Percentiles rank a stretch among this genome's conserved stretches.
Conservation (phyloP, 2,329 filamentous ascomycete species). For the Beauveria asiatica region DNA sequence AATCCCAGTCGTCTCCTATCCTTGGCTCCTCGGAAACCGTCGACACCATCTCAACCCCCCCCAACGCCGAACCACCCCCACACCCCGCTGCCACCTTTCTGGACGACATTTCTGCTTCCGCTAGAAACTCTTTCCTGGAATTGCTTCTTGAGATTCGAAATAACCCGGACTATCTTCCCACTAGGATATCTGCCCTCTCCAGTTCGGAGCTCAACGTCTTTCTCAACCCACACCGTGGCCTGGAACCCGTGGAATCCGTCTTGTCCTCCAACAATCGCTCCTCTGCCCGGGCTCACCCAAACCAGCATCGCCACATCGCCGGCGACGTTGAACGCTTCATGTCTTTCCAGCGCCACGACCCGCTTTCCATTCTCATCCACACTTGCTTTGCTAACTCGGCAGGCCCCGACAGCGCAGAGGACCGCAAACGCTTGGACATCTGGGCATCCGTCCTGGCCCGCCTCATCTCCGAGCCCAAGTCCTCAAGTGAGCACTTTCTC, state of each 20-base stretch:
- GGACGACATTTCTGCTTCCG: constrained; percentile 64
- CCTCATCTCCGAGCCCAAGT: constrained; percentile 69
- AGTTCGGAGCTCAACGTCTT: constrained; percentile 69
- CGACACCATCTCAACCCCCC: constrained; percentile 37
- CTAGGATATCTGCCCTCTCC: constrained; percentile 67
- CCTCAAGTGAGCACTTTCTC: constrained; percentile 70
- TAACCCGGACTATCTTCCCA: constrained; percentile 80
- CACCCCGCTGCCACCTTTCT: constrained; percentile 46
- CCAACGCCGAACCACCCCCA: constrained; percentile 23
- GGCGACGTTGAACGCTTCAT: constrained; percentile 66
- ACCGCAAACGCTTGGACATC: constrained; percentile 68
- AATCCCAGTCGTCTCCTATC: constrained; percentile 39
- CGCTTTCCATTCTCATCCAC: constrained; percentile 75
- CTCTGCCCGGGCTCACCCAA: constrained; percentile 36
- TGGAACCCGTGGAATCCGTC: constrained; percentile 77
- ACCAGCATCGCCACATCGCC: constrained; percentile 35
- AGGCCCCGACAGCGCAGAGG: constrained; percentile 72
- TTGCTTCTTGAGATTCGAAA: constrained; percentile 77
- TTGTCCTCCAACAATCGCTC: constrained; percentile 57
- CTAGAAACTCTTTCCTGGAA: constrained; percentile 65
- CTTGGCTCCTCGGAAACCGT: constrained; percentile 39
- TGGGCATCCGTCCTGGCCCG: constrained; percentile 86
- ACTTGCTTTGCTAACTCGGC: constrained; percentile 84
- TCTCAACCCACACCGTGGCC: constrained; percentile 66
- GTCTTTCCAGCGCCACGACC: constrained; percentile 83